Evolutionary conservation across 202 grass and related monocot species (phyloP), one percentile per base, ranked within the genome.

Genomic region (Panicum virgatum): DNA sequence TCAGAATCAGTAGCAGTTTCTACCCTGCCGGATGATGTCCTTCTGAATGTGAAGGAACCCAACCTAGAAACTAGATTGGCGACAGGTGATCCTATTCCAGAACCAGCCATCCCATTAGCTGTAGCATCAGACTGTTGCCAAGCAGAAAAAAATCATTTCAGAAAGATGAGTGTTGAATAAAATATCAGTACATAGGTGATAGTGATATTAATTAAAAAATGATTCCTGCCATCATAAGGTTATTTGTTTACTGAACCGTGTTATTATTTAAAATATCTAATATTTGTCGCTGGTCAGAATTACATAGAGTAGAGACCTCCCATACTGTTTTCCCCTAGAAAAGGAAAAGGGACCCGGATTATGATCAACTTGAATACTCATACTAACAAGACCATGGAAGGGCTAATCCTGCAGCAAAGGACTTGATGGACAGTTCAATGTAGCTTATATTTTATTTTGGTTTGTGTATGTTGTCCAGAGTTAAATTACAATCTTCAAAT

Each of bases 1-100:
- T 84, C 81, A n/a, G 82, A 74, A 83, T 86, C 78, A 76, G 46
- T 62, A 38, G 82, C 72, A 27, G 87, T 86, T 82, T 86, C 84
- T 69, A 83, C 87, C 72, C 76, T 77, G 20, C 88, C 91, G 5
- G 86, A 92, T 70, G 87, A 79, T 75, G 85, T 82, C 20, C 82
- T 88, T 78, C 82, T 88, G 66, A 90, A 86, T 51, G 85, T 92
- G 48, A 97, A 91, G 70, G 90, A 89, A 16, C 82, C 86, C 79
- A 91, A 45, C 68, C 80, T 86, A 75, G 52, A 51, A 79, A 80
- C 58, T 64, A 87, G 40, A 79, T 63, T 86, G 72, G 77, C 63
- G 67, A 92, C 75, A 63, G 80, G 83, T 14, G 80, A 84, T 59
- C 85, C 86, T 77, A 43, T 25, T 46, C 77, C 78, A 76, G 86